These are phyloP conservation scores for Globisporangium nunn DNA, from an alignment of 352 stramenopile species.

Conservation along the genomic window DNA sequence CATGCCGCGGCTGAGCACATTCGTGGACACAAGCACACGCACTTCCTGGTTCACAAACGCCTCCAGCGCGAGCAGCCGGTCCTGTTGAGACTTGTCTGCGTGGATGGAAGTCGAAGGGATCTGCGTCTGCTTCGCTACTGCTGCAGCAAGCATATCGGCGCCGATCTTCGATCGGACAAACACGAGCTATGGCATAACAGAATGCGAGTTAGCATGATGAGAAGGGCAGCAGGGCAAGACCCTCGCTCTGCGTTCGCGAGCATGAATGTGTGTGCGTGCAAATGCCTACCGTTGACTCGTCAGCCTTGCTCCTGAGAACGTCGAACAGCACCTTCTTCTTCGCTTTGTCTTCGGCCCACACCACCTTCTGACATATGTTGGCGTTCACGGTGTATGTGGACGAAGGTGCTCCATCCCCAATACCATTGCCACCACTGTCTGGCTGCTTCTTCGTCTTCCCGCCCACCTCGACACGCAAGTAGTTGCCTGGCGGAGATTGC, in stretches of 20 bases:
- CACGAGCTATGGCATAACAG: conserved; percentile 32
- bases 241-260: not conserved
- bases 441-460: conserved; percentile 2
- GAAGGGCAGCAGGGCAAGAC: not conserved
- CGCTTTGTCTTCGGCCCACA: conserved; percentile 43
- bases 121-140: conserved; percentile 36
- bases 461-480: conserved; percentile 28
- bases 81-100: conserved; percentile 49
- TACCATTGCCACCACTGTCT: not conserved
- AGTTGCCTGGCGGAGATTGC: conserved; percentile 7
- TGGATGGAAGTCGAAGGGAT: conserved; percentile 40
- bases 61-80: conserved; percentile 47
- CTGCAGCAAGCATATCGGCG: conserved; percentile 49
- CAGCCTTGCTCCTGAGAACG: conserved; percentile 20
- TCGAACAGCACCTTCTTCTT: conserved; percentile 59
- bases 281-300: conserved; percentile 41
- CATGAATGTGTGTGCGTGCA: not conserved
- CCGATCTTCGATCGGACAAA: conserved; percentile 66
- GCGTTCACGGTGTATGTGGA: conserved; percentile 20
- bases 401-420: not conserved
- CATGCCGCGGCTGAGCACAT: conserved; percentile 67
- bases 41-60: conserved; percentile 44
- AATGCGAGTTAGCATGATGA: not conserved
- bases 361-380: conserved; percentile 27
- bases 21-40: conserved; percentile 55